Percentiles rank a stretch among this genome's conserved stretches.
These are phyloP conservation scores for Amaranthus tricolor DNA, from an alignment of 179 eudicot genomes.

Conservation along the genomic window DNA sequence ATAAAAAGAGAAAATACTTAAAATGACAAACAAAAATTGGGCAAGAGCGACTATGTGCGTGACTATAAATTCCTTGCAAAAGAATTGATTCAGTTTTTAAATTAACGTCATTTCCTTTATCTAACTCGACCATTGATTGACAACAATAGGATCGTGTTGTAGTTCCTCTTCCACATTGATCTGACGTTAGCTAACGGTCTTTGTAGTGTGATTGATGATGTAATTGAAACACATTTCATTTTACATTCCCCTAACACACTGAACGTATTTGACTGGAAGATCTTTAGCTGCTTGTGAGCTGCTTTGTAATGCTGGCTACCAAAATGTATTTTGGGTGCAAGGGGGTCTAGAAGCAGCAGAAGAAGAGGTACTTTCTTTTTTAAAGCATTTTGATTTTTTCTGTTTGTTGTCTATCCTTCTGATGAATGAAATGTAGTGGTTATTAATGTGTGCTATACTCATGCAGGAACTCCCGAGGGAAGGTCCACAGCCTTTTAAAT, in stretches of 20 bases:
- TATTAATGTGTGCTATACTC: constrained; percentile 13
- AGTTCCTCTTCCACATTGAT: neutral
- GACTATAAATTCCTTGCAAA: neutral
- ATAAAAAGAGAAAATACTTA: neutral
- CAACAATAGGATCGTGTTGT: neutral
- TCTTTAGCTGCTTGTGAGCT: constrained; percentile 95
- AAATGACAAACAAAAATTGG: neutral
- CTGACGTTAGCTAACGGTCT: neutral
- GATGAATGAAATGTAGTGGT: neutral
- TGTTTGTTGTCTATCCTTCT: neutral
- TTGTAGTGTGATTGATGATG: neutral
- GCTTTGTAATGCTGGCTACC: constrained; percentile 80
- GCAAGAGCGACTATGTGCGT: neutral
- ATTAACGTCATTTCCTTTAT: neutral
- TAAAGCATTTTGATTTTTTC: constrained; percentile 1
- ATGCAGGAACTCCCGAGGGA: constrained; percentile 87
- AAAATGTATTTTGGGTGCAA: constrained; percentile 87
- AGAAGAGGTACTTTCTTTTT: constrained; percentile 60
- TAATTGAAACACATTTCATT: neutral
- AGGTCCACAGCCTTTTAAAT: constrained; percentile 88
- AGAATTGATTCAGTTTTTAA: neutral
- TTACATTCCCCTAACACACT: constrained; percentile 5
- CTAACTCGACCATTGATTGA: neutral
- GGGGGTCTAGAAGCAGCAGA: constrained; percentile 98
- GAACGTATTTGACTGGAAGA: constrained; percentile 37